Percentiles rank a stretch among this genome's conserved stretches.
Evolutionary conservation across 257 asterid genomes (phyloP).

Genomic region (Penstemon eatonii): DNA sequence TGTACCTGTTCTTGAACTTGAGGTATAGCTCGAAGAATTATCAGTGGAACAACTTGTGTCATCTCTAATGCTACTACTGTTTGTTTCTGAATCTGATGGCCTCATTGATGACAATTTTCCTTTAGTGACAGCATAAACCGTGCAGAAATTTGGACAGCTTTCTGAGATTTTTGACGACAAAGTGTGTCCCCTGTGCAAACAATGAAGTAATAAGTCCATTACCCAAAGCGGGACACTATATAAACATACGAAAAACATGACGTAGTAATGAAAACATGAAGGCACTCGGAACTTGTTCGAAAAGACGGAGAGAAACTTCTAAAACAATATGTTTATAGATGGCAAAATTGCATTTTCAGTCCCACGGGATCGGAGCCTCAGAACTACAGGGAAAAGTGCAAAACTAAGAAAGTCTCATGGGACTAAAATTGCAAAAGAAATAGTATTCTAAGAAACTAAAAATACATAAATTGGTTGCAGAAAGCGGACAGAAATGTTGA

Average conservation of each 20-base stretch:
- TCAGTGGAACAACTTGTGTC: slow-evolving; percentile 47
- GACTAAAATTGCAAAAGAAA: too few species aligned
- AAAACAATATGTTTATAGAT: not conserved
- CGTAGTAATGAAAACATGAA: too few species aligned
- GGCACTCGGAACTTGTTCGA: not conserved
- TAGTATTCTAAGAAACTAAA: too few species aligned
- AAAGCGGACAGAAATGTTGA: too few species aligned
- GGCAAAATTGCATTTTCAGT: too few species aligned
- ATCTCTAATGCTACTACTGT: slow-evolving; percentile 44
- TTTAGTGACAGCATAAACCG: slow-evolving; percentile 74
- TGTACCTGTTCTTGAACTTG: slow-evolving; percentile 54
- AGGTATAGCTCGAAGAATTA: slow-evolving; percentile 44
- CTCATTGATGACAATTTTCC: slow-evolving; percentile 71
- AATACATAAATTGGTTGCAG: too few species aligned
- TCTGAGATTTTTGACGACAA: slow-evolving; percentile 68
- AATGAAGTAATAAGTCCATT: slow-evolving; percentile 12
- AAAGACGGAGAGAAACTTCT: not conserved
- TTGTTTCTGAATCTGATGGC: slow-evolving; percentile 63
- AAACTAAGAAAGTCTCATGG: too few species aligned
- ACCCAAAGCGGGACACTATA: not conserved
- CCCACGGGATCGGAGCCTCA: too few species aligned
- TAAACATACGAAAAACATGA: not conserved
- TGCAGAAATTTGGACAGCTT: slow-evolving; percentile 59
- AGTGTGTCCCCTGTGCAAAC: slow-evolving; percentile 45
- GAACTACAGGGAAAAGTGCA: too few species aligned